Evolutionary conservation across 2,329 filamentous ascomycete species (phyloP).

Genomic region (Neopestalotiopsis rosae): DNA sequence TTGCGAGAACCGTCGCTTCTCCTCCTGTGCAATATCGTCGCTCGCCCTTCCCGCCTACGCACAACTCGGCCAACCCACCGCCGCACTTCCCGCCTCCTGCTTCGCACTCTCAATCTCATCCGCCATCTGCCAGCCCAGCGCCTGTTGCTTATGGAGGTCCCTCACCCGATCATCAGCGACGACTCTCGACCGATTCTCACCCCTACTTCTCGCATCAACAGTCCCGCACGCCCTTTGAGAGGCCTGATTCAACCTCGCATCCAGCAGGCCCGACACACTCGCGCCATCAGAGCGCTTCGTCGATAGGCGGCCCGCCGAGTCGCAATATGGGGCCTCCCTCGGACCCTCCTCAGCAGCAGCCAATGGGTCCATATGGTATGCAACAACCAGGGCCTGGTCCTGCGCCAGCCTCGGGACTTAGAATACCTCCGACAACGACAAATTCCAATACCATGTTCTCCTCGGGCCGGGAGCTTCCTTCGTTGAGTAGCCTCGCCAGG

Average conservation of each 20-base stretch:
- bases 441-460: constrained; percentile 36
- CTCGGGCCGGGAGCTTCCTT: constrained; percentile 36
- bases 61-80: constrained; percentile 9
- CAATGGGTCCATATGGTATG: constrained; percentile 35
- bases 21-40: constrained; percentile 22
- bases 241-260: constrained; percentile 35
- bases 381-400: not conserved
- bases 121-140: constrained; percentile 34
- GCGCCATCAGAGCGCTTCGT: constrained; percentile 39
- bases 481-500: constrained; percentile 46
- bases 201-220: constrained; percentile 36
- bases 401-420: constrained; percentile 29
- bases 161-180: constrained; percentile 33
- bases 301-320: constrained; percentile 30
- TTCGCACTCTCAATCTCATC: constrained; percentile 32
- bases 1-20: constrained; percentile 20
- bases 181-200: constrained; percentile 32
- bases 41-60: constrained; percentile 22
- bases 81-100: constrained; percentile 20
- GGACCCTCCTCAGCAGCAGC: constrained; percentile 34
- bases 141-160: constrained; percentile 17
- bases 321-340: constrained; percentile 37
- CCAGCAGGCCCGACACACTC: constrained; percentile 31
- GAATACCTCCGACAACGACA: constrained; percentile 35
- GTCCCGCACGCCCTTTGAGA: constrained; percentile 31